Percentiles rank a stretch among this genome's conserved stretches.
Conservation (phyloP, 371 early-diverging fungal genomes). For the Mortierella sp. region DNA sequence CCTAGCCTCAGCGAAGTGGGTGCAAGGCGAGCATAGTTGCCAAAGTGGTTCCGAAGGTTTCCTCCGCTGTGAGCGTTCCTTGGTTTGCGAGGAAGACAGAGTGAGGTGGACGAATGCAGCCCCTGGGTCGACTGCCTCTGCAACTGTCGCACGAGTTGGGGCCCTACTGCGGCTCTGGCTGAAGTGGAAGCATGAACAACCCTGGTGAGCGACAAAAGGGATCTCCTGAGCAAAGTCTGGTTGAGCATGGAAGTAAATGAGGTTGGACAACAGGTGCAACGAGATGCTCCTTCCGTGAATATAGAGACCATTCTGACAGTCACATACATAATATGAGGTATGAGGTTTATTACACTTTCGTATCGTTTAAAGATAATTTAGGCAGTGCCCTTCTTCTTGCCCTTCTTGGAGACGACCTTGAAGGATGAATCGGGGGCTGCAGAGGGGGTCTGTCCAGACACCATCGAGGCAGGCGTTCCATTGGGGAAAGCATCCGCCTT, state of each 20-base stretch:
- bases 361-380: conserved; percentile 5
- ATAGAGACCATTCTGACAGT: background rate
- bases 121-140: background rate
- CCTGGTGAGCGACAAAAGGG: conserved; percentile 5
- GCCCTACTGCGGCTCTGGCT: background rate
- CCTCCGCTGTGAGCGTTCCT: conserved; percentile 31
- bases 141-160: background rate
- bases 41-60: conserved; percentile 31
- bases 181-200: background rate
- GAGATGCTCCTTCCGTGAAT: background rate
- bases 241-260: conserved; percentile 6
- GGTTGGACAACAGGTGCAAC: background rate
- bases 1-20: conserved; percentile 43
- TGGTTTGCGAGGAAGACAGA: conserved; percentile 28
- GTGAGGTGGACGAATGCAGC: conserved; percentile 23
- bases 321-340: background rate
- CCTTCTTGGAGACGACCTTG: conserved; percentile 72
- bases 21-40: conserved; percentile 34
- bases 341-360: background rate
- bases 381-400: conserved; percentile 60
- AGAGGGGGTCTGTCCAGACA: background rate
- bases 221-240: conserved; percentile 11
- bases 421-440: conserved; percentile 56
- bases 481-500: conserved; percentile 78
- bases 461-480: conserved; percentile 53